Percentiles rank a stretch among this genome's conserved stretches.
phyloP scores from a whole-genome alignment of 768 basidiomycete species.

The Boletus vermiculosoides region DNA sequence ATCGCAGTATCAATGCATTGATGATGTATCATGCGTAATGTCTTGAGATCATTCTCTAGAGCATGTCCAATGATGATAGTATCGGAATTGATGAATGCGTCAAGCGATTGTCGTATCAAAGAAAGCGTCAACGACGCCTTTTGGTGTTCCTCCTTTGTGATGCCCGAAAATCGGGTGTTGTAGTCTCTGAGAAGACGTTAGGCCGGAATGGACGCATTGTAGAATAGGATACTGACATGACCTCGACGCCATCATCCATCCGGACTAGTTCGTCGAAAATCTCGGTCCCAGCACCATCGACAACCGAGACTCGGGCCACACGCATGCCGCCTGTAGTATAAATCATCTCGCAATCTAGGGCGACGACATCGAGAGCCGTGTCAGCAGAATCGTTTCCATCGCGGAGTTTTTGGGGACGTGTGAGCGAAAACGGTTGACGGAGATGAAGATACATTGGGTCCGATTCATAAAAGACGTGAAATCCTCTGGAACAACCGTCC shows the following conservation, averaged over 20 bases:
- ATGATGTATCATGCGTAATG: constrained; percentile 83
- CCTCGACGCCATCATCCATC: constrained; percentile 77
- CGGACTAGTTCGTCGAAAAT: constrained; percentile 82
- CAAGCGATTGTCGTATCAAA: constrained; percentile 65
- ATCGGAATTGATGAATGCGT: constrained; percentile 66
- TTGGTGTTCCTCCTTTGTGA: constrained; percentile 56
- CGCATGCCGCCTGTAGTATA: constrained; percentile 92
- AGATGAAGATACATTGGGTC: constrained; percentile 63
- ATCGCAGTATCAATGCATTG: constrained; percentile 84
- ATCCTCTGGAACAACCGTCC: constrained; percentile 71
- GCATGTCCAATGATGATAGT: constrained; percentile 91
- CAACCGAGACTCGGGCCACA: constrained; percentile 86
- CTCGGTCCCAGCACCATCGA: constrained; percentile 69
- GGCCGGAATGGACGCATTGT: not conserved
- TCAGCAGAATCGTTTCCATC: constrained; percentile 18
- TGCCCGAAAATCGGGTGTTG: constrained; percentile 89
- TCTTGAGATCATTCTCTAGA: constrained; percentile 91
- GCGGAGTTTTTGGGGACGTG: constrained; percentile 24
- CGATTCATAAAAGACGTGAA: constrained; percentile 89
- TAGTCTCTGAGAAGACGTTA: constrained; percentile 59
- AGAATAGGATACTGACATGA: constrained; percentile 53
- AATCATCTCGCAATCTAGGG: constrained; percentile 96
- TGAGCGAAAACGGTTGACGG: constrained; percentile 69
- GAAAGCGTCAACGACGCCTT: constrained; percentile 66
- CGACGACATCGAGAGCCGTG: constrained; percentile 69